Evolutionary conservation across 106 monocot species (phyloP).

Genomic region (Phalaenopsis aphrodite): DNA sequence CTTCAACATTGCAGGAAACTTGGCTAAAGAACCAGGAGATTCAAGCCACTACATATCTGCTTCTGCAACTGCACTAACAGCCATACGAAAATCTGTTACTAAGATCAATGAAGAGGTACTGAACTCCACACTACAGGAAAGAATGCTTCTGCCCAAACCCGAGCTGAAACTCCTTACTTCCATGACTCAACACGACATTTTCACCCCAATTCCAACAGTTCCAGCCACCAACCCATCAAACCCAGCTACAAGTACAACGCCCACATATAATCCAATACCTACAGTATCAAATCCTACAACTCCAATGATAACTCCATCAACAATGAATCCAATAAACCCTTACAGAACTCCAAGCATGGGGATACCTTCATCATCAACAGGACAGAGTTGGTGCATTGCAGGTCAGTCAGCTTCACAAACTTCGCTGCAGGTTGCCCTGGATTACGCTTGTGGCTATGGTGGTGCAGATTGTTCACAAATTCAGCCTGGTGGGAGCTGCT

Average conservation of each 20-base stretch:
- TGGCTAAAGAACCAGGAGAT: not conserved
- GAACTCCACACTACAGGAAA: not conserved
- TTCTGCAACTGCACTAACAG: not conserved
- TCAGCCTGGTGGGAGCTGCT: conserved; percentile 67
- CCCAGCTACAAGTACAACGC: conserved; percentile 17
- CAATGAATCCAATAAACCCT: conserved; percentile 19
- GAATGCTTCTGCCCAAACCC: not conserved
- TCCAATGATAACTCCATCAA: conserved; percentile 33
- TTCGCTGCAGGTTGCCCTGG: conserved; percentile 69
- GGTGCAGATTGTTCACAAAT: conserved; percentile 75
- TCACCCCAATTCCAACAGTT: conserved; percentile 39
- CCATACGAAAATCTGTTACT: not conserved
- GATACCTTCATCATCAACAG: conserved; percentile 19
- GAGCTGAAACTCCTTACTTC: not conserved
- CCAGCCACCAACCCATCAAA: conserved; percentile 37
- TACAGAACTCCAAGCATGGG: conserved; percentile 13
- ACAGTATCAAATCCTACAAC: conserved; percentile 14
- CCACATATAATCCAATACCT: conserved; percentile 8
- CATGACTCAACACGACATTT: conserved; percentile 21
- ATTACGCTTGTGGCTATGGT: conserved; percentile 78
- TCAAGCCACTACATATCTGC: not conserved
- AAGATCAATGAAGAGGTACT: not conserved
- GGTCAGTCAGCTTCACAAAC: conserved; percentile 52
- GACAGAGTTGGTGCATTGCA: conserved; percentile 72
- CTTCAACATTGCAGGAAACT: not conserved